Evolutionary conservation across 1,284 basidiomycete genomes (phyloP).

Genomic region (Hymenochaete sp.): DNA sequence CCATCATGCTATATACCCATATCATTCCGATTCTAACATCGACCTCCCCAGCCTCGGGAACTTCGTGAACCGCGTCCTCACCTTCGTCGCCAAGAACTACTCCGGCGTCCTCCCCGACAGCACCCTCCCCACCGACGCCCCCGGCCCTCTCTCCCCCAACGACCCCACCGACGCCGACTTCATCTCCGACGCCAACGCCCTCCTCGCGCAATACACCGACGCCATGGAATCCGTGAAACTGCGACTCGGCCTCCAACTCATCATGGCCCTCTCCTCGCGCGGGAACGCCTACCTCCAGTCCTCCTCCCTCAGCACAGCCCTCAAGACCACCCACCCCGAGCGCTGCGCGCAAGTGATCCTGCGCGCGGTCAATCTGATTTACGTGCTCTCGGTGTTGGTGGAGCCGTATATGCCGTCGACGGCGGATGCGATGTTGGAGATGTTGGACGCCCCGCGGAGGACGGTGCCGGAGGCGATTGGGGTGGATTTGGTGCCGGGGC

Average conservation of each 20-base stretch:
- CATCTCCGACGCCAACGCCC: constrained; percentile 70
- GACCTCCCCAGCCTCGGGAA: constrained; percentile 74
- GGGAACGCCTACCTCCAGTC: constrained; percentile 94
- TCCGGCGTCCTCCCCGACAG: constrained; percentile 74
- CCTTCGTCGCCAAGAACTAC: constrained; percentile 88
- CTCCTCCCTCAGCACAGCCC: constrained; percentile 84
- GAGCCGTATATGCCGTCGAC: constrained; percentile 98
- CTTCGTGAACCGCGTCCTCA: constrained; percentile 93
- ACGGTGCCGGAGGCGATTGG: constrained; percentile 59
- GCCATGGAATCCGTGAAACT: constrained; percentile 91
- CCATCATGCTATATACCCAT: too few relatives aligned
- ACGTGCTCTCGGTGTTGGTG: constrained; percentile 75
- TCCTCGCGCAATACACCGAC: constrained; percentile 77
- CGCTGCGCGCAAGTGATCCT: constrained; percentile 88
- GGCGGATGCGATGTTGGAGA: constrained; percentile 71
- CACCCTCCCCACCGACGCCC: constrained; percentile 53
- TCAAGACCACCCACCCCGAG: constrained; percentile 73
- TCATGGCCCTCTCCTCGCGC: constrained; percentile 88
- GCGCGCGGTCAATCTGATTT: constrained; percentile 90
- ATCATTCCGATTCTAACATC: too few relatives aligned
- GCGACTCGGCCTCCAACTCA: constrained; percentile 75
- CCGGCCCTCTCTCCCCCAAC: constrained; percentile 60
- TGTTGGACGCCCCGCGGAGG: constrained; percentile 87
- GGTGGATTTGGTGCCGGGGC: constrained; percentile 83
- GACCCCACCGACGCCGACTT: constrained; percentile 71